Conservation (phyloP, 768 basidiomycete genomes). For the Trametes meyenii region DNA sequence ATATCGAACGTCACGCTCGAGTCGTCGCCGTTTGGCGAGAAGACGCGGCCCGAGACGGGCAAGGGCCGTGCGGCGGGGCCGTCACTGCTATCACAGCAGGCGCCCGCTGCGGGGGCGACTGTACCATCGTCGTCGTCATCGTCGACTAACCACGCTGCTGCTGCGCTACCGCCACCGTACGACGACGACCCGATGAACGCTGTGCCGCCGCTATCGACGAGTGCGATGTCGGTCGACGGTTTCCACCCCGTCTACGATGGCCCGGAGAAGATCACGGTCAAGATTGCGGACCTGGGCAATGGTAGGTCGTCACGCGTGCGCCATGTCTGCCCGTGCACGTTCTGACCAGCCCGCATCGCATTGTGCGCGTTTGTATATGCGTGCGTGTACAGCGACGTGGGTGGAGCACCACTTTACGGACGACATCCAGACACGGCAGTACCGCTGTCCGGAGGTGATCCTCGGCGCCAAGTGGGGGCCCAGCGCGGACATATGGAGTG, state of each 20-base stretch:
- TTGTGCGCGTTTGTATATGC: slow-evolving; percentile 1
- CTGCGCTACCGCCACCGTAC: slow-evolving; percentile 27
- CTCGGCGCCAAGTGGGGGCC: slow-evolving; percentile 95
- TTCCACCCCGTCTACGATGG: slow-evolving; percentile 38
- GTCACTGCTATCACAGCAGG: slow-evolving; percentile 75
- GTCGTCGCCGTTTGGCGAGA: slow-evolving; percentile 42
- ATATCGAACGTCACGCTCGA: slow-evolving; percentile 53
- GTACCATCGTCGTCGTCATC: slow-evolving; percentile 15
- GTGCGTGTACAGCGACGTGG: slow-evolving; percentile 65
- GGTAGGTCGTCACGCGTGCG: slow-evolving; percentile 48
- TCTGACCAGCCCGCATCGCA: too few species aligned
- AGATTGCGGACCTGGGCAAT: slow-evolving; percentile 98
- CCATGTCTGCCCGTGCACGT: too few species aligned
- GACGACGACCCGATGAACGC: slow-evolving; percentile 25
- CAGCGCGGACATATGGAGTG: slow-evolving; percentile 96
- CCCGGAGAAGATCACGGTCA: slow-evolving; percentile 84
- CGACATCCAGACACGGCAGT: slow-evolving; percentile 97
- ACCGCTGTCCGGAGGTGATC: slow-evolving; percentile 97
- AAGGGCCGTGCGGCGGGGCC: slow-evolving; percentile 51
- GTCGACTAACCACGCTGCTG: slow-evolving; percentile 17
- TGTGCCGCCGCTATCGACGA: slow-evolving; percentile 23
- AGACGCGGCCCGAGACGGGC: slow-evolving; percentile 38
- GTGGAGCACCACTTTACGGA: slow-evolving; percentile 97
- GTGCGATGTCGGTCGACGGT: slow-evolving; percentile 37
- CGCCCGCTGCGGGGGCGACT: slow-evolving; percentile 37